Evolutionary conservation across 805 yeast genomes (phyloP).

Genomic region (Danielia reshetovae): DNA sequence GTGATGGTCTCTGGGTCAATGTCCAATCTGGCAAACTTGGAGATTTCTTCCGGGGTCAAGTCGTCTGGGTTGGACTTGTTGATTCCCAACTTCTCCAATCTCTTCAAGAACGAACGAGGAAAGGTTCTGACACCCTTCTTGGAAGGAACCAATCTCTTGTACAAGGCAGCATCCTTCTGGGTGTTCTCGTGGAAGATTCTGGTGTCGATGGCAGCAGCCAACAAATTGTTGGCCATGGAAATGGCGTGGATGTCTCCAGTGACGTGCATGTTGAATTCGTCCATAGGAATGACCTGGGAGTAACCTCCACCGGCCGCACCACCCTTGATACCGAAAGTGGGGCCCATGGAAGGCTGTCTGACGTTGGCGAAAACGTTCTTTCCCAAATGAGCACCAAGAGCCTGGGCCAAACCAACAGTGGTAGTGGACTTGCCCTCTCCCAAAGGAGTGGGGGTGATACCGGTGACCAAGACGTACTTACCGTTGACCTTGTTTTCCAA

Average conservation of each 20-base stretch:
- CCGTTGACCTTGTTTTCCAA: conserved; percentile 59
- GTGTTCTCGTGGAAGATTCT: conserved; percentile 81
- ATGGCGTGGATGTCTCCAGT: conserved; percentile 87
- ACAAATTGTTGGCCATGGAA: conserved; percentile 73
- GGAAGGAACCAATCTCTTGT: conserved; percentile 70
- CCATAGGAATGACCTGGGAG: conserved; percentile 86
- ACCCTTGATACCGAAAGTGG: conserved; percentile 84
- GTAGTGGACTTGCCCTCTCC: conserved; percentile 88
- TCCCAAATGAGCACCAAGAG: conserved; percentile 70
- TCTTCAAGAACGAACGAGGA: conserved; percentile 61
- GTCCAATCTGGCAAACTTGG: conserved; percentile 63
- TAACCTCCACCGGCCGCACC: conserved; percentile 93
- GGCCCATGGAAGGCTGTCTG: conserved; percentile 87
- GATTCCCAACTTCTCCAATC: conserved; percentile 67
- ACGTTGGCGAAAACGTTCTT: conserved; percentile 74
- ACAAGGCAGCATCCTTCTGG: conserved; percentile 69
- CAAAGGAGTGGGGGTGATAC: conserved; percentile 81
- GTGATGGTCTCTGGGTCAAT: conserved; percentile 78
- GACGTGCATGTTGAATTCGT: conserved; percentile 80
- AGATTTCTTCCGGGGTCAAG: conserved; percentile 64
- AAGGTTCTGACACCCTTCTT: conserved; percentile 66
- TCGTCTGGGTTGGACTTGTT: conserved; percentile 67
- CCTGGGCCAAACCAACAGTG: conserved; percentile 78
- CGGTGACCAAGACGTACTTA: conserved; percentile 72
- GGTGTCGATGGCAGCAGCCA: conserved; percentile 84